Conservation (phyloP, 352 stramenopile genomes). For the Phytopythium kandeliae region DNA sequence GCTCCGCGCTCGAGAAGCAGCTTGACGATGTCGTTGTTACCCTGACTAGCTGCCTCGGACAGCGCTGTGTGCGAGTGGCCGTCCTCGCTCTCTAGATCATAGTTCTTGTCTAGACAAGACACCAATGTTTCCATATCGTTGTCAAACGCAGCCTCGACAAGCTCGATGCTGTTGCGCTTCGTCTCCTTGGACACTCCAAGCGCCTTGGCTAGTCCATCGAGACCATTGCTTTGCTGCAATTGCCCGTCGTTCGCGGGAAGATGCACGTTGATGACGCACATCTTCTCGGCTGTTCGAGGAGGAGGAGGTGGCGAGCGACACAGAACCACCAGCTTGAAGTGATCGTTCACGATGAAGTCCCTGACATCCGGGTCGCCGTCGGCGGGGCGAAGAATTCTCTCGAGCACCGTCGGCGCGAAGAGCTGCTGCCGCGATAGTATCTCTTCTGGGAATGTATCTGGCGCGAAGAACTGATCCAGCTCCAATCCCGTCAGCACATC, state of each 20-base stretch:
- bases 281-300: constrained; percentile 45
- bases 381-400: constrained; percentile 30
- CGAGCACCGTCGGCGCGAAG: constrained; percentile 55
- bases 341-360: constrained; percentile 75
- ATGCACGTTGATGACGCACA: constrained; percentile 61
- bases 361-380: constrained; percentile 44
- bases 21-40: constrained; percentile 56
- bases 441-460: constrained; percentile 59
- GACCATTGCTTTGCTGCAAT: constrained; percentile 3
- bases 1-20: constrained; percentile 72
- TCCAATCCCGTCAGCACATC: constrained; percentile 55
- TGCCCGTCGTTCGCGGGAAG: constrained; percentile 8
- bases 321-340: constrained; percentile 85
- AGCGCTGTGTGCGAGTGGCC: constrained; percentile 83
- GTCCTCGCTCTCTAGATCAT: constrained; percentile 83
- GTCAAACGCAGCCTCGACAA: constrained; percentile 89
- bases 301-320: constrained; percentile 36
- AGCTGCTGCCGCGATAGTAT: constrained; percentile 66
- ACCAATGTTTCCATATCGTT: constrained; percentile 71
- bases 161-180: constrained; percentile 67
- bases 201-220: constrained; percentile 27
- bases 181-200: constrained; percentile 54
- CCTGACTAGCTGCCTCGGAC: constrained; percentile 84
- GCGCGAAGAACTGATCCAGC: constrained; percentile 74
- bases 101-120: constrained; percentile 78